Evolutionary conservation across 2,329 filamentous ascomycete genomes (phyloP).

Genomic region (Nannizzia gypsea): DNA sequence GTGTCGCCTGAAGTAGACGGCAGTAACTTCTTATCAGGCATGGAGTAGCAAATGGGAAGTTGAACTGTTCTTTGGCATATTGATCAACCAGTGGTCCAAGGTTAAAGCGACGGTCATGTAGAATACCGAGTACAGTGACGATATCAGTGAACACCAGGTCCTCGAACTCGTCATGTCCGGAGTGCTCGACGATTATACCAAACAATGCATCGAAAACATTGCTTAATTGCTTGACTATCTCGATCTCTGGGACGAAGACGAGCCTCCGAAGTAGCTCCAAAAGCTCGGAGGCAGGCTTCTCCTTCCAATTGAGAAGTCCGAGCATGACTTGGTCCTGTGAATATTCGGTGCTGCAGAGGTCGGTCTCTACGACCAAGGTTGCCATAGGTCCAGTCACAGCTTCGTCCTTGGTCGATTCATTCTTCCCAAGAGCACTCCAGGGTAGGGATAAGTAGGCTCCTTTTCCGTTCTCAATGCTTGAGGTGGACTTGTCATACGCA

Average conservation of each 20-base stretch:
- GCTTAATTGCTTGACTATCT: slow-evolving; percentile 85
- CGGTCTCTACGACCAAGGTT: slow-evolving; percentile 66
- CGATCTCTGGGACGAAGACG: slow-evolving; percentile 90
- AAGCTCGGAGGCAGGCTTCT: slow-evolving; percentile 59
- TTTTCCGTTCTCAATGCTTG: slow-evolving; percentile 56
- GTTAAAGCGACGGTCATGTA: slow-evolving; percentile 89
- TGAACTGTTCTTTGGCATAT: slow-evolving; percentile 79
- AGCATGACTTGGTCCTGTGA: slow-evolving; percentile 84
- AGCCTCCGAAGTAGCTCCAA: slow-evolving; percentile 66
- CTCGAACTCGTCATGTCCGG: slow-evolving; percentile 85
- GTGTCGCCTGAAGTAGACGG: slow-evolving; percentile 67
- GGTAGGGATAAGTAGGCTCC: slow-evolving; percentile 78
- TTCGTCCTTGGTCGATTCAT: slow-evolving; percentile 59
- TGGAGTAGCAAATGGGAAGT: slow-evolving; percentile 83
- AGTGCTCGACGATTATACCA: slow-evolving; percentile 76
- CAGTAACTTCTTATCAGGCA: slow-evolving; percentile 80
- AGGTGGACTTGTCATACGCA: slow-evolving; percentile 82
- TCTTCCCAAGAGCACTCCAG: slow-evolving; percentile 59
- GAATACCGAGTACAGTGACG: slow-evolving; percentile 81
- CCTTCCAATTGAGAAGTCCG: slow-evolving; percentile 75
- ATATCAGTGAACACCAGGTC: slow-evolving; percentile 84
- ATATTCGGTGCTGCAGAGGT: slow-evolving; percentile 86
- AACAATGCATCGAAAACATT: slow-evolving; percentile 89
- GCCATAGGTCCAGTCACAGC: slow-evolving; percentile 67
- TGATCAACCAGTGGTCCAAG: slow-evolving; percentile 80